These are phyloP conservation scores for Pleurotus tuber-regium DNA, from an alignment of 768 basidiomycete genomes.

Conservation along the genomic window DNA sequence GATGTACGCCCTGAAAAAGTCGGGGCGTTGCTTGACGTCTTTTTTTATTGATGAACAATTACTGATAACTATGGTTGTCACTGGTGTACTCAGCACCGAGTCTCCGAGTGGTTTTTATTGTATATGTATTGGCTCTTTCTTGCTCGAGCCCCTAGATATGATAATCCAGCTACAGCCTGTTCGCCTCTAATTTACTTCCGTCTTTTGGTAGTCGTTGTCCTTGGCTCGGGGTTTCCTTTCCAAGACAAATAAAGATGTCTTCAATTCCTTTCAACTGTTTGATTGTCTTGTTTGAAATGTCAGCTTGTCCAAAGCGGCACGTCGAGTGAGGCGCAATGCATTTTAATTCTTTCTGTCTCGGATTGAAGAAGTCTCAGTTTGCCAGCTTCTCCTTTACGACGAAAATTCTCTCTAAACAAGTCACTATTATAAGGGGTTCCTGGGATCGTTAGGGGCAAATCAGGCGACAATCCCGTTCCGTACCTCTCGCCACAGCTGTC, in stretches of 20 bases:
- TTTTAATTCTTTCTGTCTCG: background rate
- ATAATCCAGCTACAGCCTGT: background rate
- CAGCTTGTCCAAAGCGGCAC: background rate
- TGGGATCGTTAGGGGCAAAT: no score
- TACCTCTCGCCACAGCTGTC: conserved; percentile 3
- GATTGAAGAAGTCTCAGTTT: background rate
- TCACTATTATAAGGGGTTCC: no score
- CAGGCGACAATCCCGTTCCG: conserved; percentile 4
- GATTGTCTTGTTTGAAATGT: conserved; percentile 9
- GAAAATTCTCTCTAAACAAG: background rate
- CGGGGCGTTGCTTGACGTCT: background rate
- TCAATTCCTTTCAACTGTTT: conserved; percentile 4
- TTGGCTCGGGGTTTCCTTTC: conserved; percentile 11
- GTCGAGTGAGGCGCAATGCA: conserved; percentile 5
- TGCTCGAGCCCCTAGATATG: no score
- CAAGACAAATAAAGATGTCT: conserved; percentile 2
- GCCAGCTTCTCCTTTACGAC: background rate
- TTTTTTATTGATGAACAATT: conserved; percentile 7
- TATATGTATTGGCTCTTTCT: no score
- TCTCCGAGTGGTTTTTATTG: no score
- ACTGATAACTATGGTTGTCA: no score
- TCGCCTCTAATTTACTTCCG: conserved; percentile 6
- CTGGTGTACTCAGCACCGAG: no score
- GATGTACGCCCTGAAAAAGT: background rate
- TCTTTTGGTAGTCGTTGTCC: background rate